Conservation (phyloP, 768 basidiomycete genomes). For the Leucosporidium yakuticum region DNA sequence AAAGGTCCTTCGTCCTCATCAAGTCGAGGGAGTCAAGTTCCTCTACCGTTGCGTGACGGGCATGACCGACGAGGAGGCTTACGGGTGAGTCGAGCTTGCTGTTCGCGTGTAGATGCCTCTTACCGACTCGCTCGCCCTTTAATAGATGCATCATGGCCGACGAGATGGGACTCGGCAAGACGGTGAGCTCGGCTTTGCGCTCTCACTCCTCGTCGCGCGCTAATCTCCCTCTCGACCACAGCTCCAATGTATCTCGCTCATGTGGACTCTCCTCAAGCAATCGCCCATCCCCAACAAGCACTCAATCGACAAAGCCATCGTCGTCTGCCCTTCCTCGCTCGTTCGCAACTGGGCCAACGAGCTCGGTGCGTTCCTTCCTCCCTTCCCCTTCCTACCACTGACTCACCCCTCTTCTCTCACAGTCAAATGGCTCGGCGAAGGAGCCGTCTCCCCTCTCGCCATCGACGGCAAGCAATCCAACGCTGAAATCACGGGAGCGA, state of each 20-base stretch:
- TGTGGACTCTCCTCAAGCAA: conserved; percentile 94
- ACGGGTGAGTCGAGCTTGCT: conserved; percentile 40
- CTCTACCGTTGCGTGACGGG: conserved; percentile 92
- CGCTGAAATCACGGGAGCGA: conserved; percentile 66
- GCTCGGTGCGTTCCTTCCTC: conserved; percentile 54
- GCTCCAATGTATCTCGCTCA: conserved; percentile 86
- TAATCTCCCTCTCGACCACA: not conserved
- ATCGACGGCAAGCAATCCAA: conserved; percentile 90
- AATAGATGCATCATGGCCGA: conserved; percentile 96
- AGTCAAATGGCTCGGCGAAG: conserved; percentile 94
- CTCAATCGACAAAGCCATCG: conserved; percentile 93
- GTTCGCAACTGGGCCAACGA: conserved; percentile 99
- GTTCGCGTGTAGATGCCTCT: not conserved
- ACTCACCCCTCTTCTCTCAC: not conserved
- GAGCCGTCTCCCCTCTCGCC: conserved; percentile 68
- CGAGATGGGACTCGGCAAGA: conserved; percentile 84
- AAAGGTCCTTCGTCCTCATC: conserved; percentile 91
- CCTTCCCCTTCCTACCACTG: conserved; percentile 1
- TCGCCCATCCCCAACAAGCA: conserved; percentile 80
- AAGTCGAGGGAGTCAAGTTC: conserved; percentile 99
- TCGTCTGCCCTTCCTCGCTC: conserved; percentile 91
- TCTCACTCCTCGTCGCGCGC: not conserved
- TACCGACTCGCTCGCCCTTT: conserved; percentile 41
- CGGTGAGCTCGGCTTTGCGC: conserved; percentile 2
- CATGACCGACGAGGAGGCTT: conserved; percentile 79